Percentiles rank a stretch among this genome's conserved stretches.
Conservation (phyloP, 2,329 filamentous ascomycete species). For the Cladophialophora immunda region DNA sequence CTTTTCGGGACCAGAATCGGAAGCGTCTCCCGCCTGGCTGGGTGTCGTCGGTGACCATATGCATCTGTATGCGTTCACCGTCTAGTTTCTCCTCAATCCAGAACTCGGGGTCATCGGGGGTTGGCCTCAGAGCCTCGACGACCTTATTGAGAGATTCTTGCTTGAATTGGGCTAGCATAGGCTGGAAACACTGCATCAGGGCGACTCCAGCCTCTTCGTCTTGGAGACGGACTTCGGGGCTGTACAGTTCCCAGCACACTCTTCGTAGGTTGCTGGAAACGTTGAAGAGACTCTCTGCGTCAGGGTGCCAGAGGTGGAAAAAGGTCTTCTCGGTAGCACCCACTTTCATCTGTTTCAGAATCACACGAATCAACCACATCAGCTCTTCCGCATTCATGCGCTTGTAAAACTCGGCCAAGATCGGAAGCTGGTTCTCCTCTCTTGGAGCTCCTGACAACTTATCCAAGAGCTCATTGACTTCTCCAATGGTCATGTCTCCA, state of each 20-base stretch:
- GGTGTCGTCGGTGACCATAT: slow-evolving; percentile 78
- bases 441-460: slow-evolving; percentile 76
- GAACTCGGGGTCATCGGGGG: slow-evolving; percentile 77
- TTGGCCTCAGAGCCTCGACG: slow-evolving; percentile 72
- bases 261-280: slow-evolving; percentile 88
- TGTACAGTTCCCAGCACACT: slow-evolving; percentile 92
- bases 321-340: slow-evolving; percentile 88
- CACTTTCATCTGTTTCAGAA: slow-evolving; percentile 80
- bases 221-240: slow-evolving; percentile 76
- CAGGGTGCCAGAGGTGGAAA: slow-evolving; percentile 81
- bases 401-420: slow-evolving; percentile 85
- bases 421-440: slow-evolving; percentile 82
- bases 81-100: slow-evolving; percentile 99
- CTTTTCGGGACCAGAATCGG: slow-evolving; percentile 92
- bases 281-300: slow-evolving; percentile 81
- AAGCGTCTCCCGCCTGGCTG: slow-evolving; percentile 77
- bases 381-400: slow-evolving; percentile 94
- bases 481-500: slow-evolving; percentile 83
- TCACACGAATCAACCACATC: slow-evolving; percentile 92
- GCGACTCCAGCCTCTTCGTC: slow-evolving; percentile 77
- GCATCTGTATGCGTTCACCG: slow-evolving; percentile 95
- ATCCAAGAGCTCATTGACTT: slow-evolving; percentile 89
- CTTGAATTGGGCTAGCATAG: slow-evolving; percentile 85
- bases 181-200: slow-evolving; percentile 95
- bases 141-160: slow-evolving; percentile 58